These are phyloP conservation scores for Aquilaria agallochum DNA, from an alignment of 441 rosid species.

Conservation along the genomic window DNA sequence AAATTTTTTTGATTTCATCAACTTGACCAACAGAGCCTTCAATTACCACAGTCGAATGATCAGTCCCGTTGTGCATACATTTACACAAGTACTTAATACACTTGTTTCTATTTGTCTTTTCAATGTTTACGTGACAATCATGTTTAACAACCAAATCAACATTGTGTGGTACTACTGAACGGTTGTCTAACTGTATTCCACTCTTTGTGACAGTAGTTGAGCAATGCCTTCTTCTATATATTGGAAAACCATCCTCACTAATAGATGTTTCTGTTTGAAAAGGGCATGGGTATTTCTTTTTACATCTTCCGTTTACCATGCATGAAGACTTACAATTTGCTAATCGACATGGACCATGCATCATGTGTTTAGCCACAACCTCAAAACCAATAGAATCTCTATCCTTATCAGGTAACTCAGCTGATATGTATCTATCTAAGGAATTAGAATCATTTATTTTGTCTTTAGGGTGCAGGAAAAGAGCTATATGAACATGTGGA, in stretches of 20 bases:
- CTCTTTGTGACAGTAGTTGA: neutral
- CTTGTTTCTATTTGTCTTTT: too few species aligned
- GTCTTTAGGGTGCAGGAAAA: neutral
- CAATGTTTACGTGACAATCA: neutral
- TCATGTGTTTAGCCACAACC: neutral
- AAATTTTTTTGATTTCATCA: neutral
- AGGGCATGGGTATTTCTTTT: neutral
- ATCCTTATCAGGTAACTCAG: neutral
- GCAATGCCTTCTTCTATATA: neutral
- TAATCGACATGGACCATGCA: neutral
- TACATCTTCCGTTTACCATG: neutral
- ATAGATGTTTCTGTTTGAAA: neutral
- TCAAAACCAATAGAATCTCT: neutral
- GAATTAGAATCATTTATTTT: neutral
- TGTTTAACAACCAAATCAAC: neutral
- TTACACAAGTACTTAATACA: neutral
- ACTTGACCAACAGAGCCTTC: neutral
- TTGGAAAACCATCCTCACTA: neutral
- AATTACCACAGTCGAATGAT: too few species aligned
- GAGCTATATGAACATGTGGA: conserved; percentile 9
- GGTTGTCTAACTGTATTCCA: neutral
- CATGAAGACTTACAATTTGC: too few species aligned
- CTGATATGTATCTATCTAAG: neutral
- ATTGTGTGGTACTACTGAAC: neutral
- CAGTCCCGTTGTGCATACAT: neutral